These are phyloP conservation scores for Coemansia javaensis DNA, from an alignment of 192 early-diverging fungal species.

Conservation along the genomic window DNA sequence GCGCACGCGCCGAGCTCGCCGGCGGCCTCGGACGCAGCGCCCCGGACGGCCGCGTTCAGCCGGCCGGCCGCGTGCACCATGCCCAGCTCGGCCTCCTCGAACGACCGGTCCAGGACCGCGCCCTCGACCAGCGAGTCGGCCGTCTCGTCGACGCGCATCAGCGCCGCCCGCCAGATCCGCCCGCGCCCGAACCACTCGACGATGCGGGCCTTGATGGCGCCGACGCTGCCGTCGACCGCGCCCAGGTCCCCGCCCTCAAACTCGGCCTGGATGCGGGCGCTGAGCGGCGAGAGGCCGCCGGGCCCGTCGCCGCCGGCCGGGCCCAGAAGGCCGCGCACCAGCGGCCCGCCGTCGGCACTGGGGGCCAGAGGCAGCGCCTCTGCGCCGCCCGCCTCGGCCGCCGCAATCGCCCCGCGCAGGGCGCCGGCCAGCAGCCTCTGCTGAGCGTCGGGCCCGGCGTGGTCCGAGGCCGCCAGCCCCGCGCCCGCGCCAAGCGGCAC, in stretches of 20 bases:
- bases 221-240: constrained; percentile 24
- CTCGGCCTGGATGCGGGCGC: constrained; percentile 20
- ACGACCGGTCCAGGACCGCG: constrained; percentile 24
- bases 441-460: background rate
- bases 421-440: constrained; percentile 5
- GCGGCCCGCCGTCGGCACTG: no score
- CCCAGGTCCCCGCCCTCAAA: constrained; percentile 25
- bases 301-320: background rate
- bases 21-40: constrained; percentile 9
- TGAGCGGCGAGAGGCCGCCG: constrained; percentile 8
- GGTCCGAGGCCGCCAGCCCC: background rate
- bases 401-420: constrained; percentile 9
- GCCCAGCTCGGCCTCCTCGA: constrained; percentile 37
- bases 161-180: constrained; percentile 26
- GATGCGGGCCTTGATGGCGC: constrained; percentile 21
- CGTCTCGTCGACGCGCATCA: constrained; percentile 39
- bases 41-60: constrained; percentile 21
- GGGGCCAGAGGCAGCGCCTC: background rate
- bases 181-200: constrained; percentile 29
- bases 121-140: constrained; percentile 28
- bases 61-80: constrained; percentile 45
- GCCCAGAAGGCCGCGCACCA: constrained; percentile 2
- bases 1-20: constrained; percentile 1
- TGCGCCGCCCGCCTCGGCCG: constrained; percentile 10
- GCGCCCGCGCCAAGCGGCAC: background rate